Evolutionary conservation across 768 basidiomycete species (phyloP), one percentile per base, ranked within the genome.

Genomic region (Rhizopogon vinicolor): DNA sequence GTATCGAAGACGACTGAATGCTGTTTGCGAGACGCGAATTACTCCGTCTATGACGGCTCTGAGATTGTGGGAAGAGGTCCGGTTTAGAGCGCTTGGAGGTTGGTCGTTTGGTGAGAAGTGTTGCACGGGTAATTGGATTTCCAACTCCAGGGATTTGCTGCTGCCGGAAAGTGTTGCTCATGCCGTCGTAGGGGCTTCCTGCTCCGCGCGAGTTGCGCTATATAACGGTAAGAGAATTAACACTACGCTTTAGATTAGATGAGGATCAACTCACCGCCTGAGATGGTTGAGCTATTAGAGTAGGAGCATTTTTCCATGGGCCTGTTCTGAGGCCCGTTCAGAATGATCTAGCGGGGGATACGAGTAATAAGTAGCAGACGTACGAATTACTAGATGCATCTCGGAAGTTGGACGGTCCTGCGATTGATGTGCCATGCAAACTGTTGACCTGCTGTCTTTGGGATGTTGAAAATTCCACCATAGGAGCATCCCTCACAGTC

Each of bases 381-480:
- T 55, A 65, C 69, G 16, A 8, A 50, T 44, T 54, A 25, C 25
- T 25, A 13, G 71, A 70, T 44, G 68, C 71, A 43, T 71, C 70
- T 61, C 70, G 71, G 46, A 57, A 44, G 60, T 65, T 68, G 49
- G 49, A 44, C 53, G 64, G 60, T 3, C 37, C 52, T 39, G 56
- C 10, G 18, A 37, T n/a, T 13, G 49, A 14, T 33, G 45, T 22
- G 39, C 56, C 63, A 44, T 62, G 57, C 12, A 56, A 49, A 52
- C 55, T 42, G 45, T 10, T 12, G 43, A 60, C 19, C 13, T 58
- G 60, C 50, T 28, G 44, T 53, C 60, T 59, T 51, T 58, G 51
- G 48, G 18, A 22, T 33, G 49, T 8, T n/a, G 48, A 3, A 49
- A 37, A 16, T 8, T 49, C 48, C 35, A 49, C 14, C 40, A 41